These are phyloP conservation scores for Penstemon newberryi DNA, from an alignment of 257 asterid genomes.

Conservation along the genomic window DNA sequence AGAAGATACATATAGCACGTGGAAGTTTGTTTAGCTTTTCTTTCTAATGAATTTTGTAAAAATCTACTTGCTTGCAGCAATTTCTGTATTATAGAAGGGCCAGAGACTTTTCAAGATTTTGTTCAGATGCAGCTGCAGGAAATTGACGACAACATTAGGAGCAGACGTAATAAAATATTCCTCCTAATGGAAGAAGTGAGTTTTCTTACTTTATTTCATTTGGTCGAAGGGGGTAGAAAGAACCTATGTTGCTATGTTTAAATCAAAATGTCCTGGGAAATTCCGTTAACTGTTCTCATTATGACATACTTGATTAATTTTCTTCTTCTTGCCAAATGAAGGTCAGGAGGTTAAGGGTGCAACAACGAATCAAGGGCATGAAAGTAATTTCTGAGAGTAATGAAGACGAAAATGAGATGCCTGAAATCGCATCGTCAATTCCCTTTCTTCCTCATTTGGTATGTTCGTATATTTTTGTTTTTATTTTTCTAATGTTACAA, in stretches of 20 bases:
- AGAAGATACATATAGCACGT: background rate
- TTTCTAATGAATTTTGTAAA: background rate
- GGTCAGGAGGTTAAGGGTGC: conserved; percentile 89
- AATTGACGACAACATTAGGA: conserved; percentile 76
- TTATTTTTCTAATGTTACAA: background rate
- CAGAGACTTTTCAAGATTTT: conserved; percentile 90
- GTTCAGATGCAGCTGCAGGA: conserved; percentile 91
- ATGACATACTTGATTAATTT: background rate
- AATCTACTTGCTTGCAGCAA: conserved; percentile 42
- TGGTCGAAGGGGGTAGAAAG: background rate
- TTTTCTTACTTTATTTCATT: conserved; percentile 12
- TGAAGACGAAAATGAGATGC: conserved; percentile 78
- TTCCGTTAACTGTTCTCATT: background rate
- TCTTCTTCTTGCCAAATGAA: conserved; percentile 22
- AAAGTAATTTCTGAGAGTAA: conserved; percentile 31
- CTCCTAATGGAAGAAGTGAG: conserved; percentile 96
- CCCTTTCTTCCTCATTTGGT: conserved; percentile 93
- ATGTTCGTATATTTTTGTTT: conserved; percentile 21
- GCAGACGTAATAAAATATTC: conserved; percentile 83
- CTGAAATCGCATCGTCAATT: conserved; percentile 80
- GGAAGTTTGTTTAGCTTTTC: background rate
- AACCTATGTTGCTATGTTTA: background rate
- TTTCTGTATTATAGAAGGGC: conserved; percentile 97
- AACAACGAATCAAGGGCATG: conserved; percentile 59
- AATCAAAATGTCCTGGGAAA: background rate